phyloP scores from a whole-genome alignment of 257 asterid genomes.

The Gynochthodes officinalis region DNA sequence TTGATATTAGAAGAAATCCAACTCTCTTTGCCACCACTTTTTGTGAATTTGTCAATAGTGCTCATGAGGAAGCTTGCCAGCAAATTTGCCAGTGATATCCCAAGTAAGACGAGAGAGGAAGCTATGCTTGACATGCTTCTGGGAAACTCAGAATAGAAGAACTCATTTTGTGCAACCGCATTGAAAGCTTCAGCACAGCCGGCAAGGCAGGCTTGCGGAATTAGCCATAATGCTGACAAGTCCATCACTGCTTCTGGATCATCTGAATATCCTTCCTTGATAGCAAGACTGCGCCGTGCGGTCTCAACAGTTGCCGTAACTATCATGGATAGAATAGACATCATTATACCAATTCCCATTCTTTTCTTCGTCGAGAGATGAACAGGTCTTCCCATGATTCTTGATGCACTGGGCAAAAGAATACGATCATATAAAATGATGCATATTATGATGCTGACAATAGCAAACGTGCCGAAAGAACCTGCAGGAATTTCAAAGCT shows the following conservation, averaged over 20 bases:
- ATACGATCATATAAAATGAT: conserved; percentile 47
- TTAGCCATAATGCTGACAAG: conserved; percentile 69
- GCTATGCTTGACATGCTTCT: conserved; percentile 74
- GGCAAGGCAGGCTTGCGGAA: conserved; percentile 51
- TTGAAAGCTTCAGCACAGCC: conserved; percentile 64
- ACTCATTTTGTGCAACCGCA: conserved; percentile 56
- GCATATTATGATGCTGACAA: conserved; percentile 52
- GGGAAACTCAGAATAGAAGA: conserved; percentile 61
- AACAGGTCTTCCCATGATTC: conserved; percentile 35
- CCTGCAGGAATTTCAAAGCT: conserved; percentile 65
- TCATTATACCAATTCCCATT: conserved; percentile 64
- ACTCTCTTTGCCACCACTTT: conserved; percentile 44
- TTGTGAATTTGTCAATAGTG: conserved; percentile 31
- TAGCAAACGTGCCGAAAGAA: conserved; percentile 42
- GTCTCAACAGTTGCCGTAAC: conserved; percentile 49
- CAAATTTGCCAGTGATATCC: conserved; percentile 41
- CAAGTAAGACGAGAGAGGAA: conserved; percentile 36
- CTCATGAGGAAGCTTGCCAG: conserved; percentile 53
- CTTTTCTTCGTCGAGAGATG: conserved; percentile 39
- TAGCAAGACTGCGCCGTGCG: conserved; percentile 32
- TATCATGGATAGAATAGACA: conserved; percentile 47
- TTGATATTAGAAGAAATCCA: conserved; percentile 64
- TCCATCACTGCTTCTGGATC: conserved; percentile 8
- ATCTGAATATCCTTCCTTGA: conserved; percentile 23
- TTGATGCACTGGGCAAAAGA: conserved; percentile 56